phyloP scores from a whole-genome alignment of 495 filamentous ascomycete genomes.

The Hypoxylon crocopeplum region DNA sequence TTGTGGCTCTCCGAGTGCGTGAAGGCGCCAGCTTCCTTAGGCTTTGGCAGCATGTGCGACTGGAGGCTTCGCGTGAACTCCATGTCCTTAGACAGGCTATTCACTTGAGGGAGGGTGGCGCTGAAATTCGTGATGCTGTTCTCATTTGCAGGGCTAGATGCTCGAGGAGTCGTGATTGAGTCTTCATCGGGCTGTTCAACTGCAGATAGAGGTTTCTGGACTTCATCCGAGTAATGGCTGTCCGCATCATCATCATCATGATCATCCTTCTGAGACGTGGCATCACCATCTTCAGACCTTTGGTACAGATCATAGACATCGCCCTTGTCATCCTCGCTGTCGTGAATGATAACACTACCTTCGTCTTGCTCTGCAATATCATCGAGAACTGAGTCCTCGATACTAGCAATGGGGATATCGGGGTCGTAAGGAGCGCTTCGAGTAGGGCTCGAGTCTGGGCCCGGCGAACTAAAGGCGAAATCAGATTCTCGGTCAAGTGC shows the following conservation, averaged over 20 bases:
- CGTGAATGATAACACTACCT: slow-evolving; percentile 70
- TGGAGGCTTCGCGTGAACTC: slow-evolving; percentile 51
- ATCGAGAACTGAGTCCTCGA: slow-evolving; percentile 60
- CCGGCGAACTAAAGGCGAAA: slow-evolving; percentile 65
- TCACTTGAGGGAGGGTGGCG: slow-evolving; percentile 35
- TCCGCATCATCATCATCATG: slow-evolving; percentile 28
- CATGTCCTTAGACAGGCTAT: slow-evolving; percentile 34
- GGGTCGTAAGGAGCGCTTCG: slow-evolving; percentile 69
- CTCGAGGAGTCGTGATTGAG: slow-evolving; percentile 52
- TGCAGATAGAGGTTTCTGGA: slow-evolving; percentile 9
- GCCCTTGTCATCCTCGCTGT: slow-evolving; percentile 66
- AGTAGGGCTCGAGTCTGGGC: slow-evolving; percentile 60
- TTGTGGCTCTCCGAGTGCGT: slow-evolving; percentile 47
- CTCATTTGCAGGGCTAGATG: slow-evolving; percentile 44
- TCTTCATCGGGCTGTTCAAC: slow-evolving; percentile 25
- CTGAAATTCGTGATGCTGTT: slow-evolving; percentile 38
- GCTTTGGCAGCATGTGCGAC: slow-evolving; percentile 50
- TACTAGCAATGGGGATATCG: slow-evolving; percentile 83
- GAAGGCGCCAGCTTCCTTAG: slow-evolving; percentile 41
- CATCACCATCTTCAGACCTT: slow-evolving; percentile 46
- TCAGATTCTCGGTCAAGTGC: slow-evolving; percentile 63
- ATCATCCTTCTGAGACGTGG: slow-evolving; percentile 50
- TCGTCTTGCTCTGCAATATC: slow-evolving; percentile 60
- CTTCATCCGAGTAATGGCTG: slow-evolving; percentile 41
- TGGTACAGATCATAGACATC: slow-evolving; percentile 73